Base-by-base conservation (phyloP, 1,284 basidiomycete genomes). In the Laetiporus sulphureus region DNA sequence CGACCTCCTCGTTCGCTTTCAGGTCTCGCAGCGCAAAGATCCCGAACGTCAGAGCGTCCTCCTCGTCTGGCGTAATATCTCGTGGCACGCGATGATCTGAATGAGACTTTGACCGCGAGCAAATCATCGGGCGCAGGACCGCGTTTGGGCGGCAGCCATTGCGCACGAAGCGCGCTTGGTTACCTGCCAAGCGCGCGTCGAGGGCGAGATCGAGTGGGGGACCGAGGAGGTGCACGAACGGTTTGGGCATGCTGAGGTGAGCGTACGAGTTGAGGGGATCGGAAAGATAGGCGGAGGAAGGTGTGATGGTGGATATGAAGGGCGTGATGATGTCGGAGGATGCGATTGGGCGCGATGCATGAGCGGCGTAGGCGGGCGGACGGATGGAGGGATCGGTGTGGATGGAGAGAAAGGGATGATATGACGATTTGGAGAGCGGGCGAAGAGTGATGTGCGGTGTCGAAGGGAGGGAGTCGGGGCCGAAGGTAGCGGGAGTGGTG, bases 61-160 rank as follows among this genome's bases (percentile, higher is more conserved):
- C 58, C 16, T 55, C 51, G 39, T 49, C 51, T 5, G 8, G 10
- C 5, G 12, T 42, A 48, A 42, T 32, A 31, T 38, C 29, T 18
- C 20, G 24, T 40, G 37, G 32, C 38, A 31, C 15, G 44, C 34
- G 39, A 18, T 12, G 37, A 23, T 24, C 34, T 40, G 21, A 15
- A 12, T 36, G 33, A 30, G 3, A 38, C 41, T 56, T 58, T 18
- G 48, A 53, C 25, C 63, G 61, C 29, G 60, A 61, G 53, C 85
- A 82, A 15, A 92, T 59, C 23, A 92, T 71, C 0, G 91, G 91
- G 1, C 89, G 69, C 10, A 97, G 60, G 3, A 94, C 86, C 0
- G 85, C 90, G 55, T 97, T 97, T 6, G 93, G 92, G 50, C 85
- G 73, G 61, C 94, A 98, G 0, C 91, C 90, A 41, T 73, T 86